These are phyloP conservation scores for Hypsizygus marmoreus DNA, from an alignment of 768 basidiomycete species.

Conservation along the genomic window DNA sequence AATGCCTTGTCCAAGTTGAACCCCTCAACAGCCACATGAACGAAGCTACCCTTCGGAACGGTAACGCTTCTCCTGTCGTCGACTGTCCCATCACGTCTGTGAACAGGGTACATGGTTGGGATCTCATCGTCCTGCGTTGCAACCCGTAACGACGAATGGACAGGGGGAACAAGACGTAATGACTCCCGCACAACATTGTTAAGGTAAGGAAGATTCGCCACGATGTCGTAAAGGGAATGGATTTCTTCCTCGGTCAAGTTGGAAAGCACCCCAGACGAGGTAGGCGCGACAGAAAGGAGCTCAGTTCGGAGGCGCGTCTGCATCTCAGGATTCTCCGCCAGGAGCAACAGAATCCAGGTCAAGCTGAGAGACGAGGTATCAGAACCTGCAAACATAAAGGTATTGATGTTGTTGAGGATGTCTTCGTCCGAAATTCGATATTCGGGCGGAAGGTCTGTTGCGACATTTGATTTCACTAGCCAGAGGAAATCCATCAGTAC, in stretches of 20 bases:
- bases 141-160: conserved; percentile 80
- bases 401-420: conserved; percentile 83
- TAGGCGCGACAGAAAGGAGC: conserved; percentile 47
- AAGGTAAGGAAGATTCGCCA: conserved; percentile 69
- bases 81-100: conserved; percentile 46
- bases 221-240: conserved; percentile 52
- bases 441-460: conserved; percentile 65
- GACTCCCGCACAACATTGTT: conserved; percentile 78
- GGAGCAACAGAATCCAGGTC: conserved; percentile 80
- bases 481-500: neutral
- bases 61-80: conserved; percentile 44
- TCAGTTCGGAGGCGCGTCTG: conserved; percentile 77
- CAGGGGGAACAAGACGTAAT: conserved; percentile 76
- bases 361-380: conserved; percentile 83
- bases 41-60: conserved; percentile 68
- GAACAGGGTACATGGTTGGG: conserved; percentile 68
- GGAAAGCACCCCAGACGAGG: conserved; percentile 37
- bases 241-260: conserved; percentile 65
- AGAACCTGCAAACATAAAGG: conserved; percentile 89
- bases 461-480: conserved; percentile 81
- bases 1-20: conserved; percentile 77
- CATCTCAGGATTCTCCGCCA: conserved; percentile 65
- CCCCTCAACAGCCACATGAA: conserved; percentile 79
- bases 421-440: conserved; percentile 86
- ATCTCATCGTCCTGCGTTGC: conserved; percentile 78